Percentiles rank a stretch among this genome's conserved stretches.
These are phyloP conservation scores for Plasmodium knowlesi DNA, from an alignment of 169 alveolate species.

Conservation along the genomic window DNA sequence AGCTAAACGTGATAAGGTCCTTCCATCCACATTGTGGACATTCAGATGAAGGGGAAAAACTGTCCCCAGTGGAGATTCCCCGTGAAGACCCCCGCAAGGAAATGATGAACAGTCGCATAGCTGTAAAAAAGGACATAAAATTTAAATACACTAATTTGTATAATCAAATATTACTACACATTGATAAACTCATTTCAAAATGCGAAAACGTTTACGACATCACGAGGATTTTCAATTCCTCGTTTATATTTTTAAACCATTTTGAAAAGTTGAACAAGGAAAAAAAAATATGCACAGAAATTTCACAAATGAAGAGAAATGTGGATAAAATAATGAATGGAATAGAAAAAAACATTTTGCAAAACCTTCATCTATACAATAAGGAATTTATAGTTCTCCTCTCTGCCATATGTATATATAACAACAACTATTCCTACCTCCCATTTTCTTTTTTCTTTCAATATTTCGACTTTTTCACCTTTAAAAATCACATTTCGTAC, in stretches of 20 bases:
- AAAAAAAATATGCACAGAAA: background rate
- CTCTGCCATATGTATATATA: conserved; percentile 65
- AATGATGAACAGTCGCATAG: background rate
- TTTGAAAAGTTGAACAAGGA: conserved; percentile 35
- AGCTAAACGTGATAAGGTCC: conserved; percentile 19
- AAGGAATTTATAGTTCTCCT: conserved; percentile 56
- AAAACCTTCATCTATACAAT: conserved; percentile 29
- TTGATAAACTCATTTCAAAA: conserved; percentile 49
- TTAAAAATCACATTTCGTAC: conserved; percentile 48
- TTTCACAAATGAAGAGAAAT: background rate
- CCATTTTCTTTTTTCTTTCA: conserved; percentile 57
- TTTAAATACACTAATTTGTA: conserved; percentile 12
- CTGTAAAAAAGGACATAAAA: background rate
- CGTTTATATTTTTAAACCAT: conserved; percentile 41
- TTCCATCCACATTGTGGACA: background rate
- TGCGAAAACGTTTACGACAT: conserved; percentile 67
- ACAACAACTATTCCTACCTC: conserved; percentile 44
- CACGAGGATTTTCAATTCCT: conserved; percentile 59
- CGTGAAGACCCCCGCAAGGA: background rate
- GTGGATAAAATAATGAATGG: conserved; percentile 8
- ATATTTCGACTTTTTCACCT: conserved; percentile 30
- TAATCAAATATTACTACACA: conserved; percentile 25
- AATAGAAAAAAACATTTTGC: conserved; percentile 63
- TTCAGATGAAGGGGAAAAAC: background rate
- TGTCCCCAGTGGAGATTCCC: background rate